Evolutionary conservation across 2,329 filamentous ascomycete species (phyloP), one percentile per base, ranked within the genome.

Genomic region (Xylariales sp.): DNA sequence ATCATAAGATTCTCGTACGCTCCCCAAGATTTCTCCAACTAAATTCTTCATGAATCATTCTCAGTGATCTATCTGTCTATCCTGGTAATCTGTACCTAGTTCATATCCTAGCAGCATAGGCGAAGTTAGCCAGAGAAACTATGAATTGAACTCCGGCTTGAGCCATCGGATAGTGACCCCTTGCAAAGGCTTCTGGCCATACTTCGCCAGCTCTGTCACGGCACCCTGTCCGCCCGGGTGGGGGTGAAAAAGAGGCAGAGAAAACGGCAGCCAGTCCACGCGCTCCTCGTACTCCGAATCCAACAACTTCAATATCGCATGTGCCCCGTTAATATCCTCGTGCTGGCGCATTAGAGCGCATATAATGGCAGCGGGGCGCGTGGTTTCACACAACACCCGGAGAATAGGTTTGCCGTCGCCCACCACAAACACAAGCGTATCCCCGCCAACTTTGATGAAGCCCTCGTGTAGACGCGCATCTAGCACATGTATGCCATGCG

Each of bases 351-450:
- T n/a, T 3, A 16, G 2, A 36, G 12, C 3, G 10, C 53, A 55
- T 23, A 55, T 55, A 28, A 55, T 55, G 3, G 12, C 54, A 3
- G 54, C 54, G 10, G 39, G 54, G 32, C 54, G 54, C 5, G 23
- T 45, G 14, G 39, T 18, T 45, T 16, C n/a, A 12, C 23, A 56
- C 32, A 56, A 18, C 10, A 45, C 23, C 39, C 16, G 36, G 36
- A 55, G 10, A 30, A 7, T 10, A 9, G 14, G 3, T 5, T 18
- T 28, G 18, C 7, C 23, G 18, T 1, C n/a, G 3, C 45, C 10
- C 18, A 55, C 28, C 34, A 43, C 30, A 23, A 43, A 55, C 18
- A 55, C 53, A 30, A 55, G 53, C 5, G 53, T 30, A 41, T 43
- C 18, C 4, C 4, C 5, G 53, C 36, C 53, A 5, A 55, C 36